These are phyloP conservation scores for Pilasporangium apinafurcum DNA, from an alignment of 352 stramenopile genomes.

Conservation along the genomic window DNA sequence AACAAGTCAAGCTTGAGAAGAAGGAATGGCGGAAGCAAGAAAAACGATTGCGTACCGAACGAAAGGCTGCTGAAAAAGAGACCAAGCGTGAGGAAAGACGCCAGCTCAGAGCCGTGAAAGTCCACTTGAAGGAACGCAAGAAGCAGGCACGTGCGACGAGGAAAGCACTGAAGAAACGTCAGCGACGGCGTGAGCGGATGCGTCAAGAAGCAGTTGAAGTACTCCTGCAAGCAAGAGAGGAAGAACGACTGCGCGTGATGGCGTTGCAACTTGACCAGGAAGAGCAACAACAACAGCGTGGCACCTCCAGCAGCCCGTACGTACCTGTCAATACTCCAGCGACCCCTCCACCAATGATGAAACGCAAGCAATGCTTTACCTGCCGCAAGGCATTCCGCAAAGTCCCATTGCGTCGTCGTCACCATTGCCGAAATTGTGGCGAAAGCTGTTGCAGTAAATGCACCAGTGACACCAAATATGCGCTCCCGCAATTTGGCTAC, in stretches of 20 bases:
- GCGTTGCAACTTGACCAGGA: too few relatives aligned
- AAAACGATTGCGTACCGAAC: slow-evolving; percentile 6
- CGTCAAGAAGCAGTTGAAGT: slow-evolving; percentile 14
- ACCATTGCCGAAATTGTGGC: slow-evolving; percentile 65
- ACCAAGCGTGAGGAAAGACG: slow-evolving; percentile 1
- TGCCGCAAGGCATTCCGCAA: slow-evolving; percentile 33
- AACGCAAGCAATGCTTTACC: slow-evolving; percentile 26
- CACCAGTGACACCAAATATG: slow-evolving; percentile 22
- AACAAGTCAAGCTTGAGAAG: slow-evolving; percentile 4
- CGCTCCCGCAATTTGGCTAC: slow-evolving; percentile 26
- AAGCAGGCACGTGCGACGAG: slow-evolving; percentile 7
- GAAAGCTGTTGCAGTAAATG: slow-evolving; percentile 54
- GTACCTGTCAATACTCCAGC: background rate
- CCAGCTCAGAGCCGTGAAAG: slow-evolving; percentile 4
- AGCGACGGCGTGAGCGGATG: slow-evolving; percentile 8
- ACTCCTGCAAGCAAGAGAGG: slow-evolving; percentile 5
- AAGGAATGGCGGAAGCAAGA: slow-evolving; percentile 10
- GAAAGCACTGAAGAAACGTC: slow-evolving; percentile 2
- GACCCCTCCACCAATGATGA: slow-evolving; percentile 17
- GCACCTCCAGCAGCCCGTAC: slow-evolving; percentile 1
- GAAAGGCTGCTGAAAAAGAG: background rate
- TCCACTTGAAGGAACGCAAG: slow-evolving; percentile 8
- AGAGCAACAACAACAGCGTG: background rate
- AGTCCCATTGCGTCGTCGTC: slow-evolving; percentile 22
- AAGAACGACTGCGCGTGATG: slow-evolving; percentile 4